Conservation (phyloP, 495 filamentous ascomycete genomes). For the Thermothielavioides terrestris region DNA sequence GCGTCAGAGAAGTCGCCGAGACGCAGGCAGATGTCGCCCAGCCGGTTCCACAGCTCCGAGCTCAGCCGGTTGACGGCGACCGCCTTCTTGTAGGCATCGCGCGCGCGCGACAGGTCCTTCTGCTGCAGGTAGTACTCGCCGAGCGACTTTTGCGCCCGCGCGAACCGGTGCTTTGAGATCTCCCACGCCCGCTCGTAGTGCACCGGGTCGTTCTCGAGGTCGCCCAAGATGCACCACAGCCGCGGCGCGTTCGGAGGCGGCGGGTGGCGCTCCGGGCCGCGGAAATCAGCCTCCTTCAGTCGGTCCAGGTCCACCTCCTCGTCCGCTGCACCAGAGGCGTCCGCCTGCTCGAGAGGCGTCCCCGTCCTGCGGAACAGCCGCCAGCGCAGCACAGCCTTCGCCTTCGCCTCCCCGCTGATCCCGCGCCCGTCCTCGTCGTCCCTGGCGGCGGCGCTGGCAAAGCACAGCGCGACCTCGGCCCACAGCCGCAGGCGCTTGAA, state of each 20-base stretch:
- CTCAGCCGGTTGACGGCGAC: slow-evolving; percentile 73
- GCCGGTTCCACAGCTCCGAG: slow-evolving; percentile 72
- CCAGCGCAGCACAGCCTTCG: slow-evolving; percentile 59
- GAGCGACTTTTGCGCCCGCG: slow-evolving; percentile 78
- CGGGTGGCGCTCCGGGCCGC: slow-evolving; percentile 54
- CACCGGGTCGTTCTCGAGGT: slow-evolving; percentile 63
- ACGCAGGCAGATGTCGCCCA: slow-evolving; percentile 80
- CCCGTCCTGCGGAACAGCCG: slow-evolving; percentile 63
- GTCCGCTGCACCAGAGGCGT: slow-evolving; percentile 38
- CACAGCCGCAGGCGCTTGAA: slow-evolving; percentile 92
- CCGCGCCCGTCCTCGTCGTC: slow-evolving; percentile 53
- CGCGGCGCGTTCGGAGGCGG: slow-evolving; percentile 77
- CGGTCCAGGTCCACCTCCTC: slow-evolving; percentile 39
- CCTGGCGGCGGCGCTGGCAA: slow-evolving; percentile 48
- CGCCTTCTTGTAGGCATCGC: slow-evolving; percentile 67
- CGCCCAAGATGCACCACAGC: slow-evolving; percentile 88
- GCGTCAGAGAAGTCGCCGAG: slow-evolving; percentile 70
- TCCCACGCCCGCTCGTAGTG: slow-evolving; percentile 86
- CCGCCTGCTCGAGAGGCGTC: slow-evolving; percentile 14
- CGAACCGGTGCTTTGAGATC: slow-evolving; percentile 69
- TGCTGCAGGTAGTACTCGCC: slow-evolving; percentile 64
- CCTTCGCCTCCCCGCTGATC: slow-evolving; percentile 62
- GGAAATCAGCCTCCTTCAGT: slow-evolving; percentile 45
- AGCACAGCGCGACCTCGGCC: slow-evolving; percentile 91
- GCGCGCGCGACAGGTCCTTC: slow-evolving; percentile 58